Percentiles rank a stretch among this genome's conserved stretches.
Evolutionary conservation across 805 yeast species (phyloP).

Genomic region (Metschnikowia matae): DNA sequence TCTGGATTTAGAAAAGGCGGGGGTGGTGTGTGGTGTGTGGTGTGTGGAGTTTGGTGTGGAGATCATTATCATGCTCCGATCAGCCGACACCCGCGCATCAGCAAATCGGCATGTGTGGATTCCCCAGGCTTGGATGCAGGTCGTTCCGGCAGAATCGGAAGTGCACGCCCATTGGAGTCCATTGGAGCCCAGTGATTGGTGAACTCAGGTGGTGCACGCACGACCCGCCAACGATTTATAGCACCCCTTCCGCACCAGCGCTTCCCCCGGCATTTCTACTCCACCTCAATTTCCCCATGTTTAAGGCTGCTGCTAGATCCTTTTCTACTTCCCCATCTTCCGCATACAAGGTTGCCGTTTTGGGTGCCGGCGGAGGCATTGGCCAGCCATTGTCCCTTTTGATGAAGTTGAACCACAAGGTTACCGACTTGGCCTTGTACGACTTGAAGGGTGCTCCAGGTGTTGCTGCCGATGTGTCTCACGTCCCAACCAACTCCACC

Average conservation of each 20-base stretch:
- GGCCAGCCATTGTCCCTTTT: slow-evolving; percentile 66
- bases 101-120: neutral
- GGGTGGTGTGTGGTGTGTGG: no score
- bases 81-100: neutral
- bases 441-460: slow-evolving; percentile 93
- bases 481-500: slow-evolving; percentile 85
- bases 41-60: no score
- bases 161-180: neutral
- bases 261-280: neutral
- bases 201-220: slow-evolving; percentile 1
- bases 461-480: slow-evolving; percentile 94
- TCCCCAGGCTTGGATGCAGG: neutral
- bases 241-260: slow-evolving; percentile 2
- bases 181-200: slow-evolving; percentile 7
- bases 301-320: slow-evolving; percentile 54
- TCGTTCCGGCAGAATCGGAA: slow-evolving; percentile 4
- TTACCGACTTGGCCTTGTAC: slow-evolving; percentile 79
- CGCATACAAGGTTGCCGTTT: slow-evolving; percentile 69
- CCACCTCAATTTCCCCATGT: slow-evolving; percentile 35
- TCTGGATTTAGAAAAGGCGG: no score
- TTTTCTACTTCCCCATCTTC: slow-evolving; percentile 64
- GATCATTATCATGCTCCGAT: neutral
- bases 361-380: slow-evolving; percentile 92
- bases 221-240: slow-evolving; percentile 4
- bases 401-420: slow-evolving; percentile 83